Base-by-base conservation (phyloP, 345 rosid genomes). In the Orychophragmus violaceus region DNA sequence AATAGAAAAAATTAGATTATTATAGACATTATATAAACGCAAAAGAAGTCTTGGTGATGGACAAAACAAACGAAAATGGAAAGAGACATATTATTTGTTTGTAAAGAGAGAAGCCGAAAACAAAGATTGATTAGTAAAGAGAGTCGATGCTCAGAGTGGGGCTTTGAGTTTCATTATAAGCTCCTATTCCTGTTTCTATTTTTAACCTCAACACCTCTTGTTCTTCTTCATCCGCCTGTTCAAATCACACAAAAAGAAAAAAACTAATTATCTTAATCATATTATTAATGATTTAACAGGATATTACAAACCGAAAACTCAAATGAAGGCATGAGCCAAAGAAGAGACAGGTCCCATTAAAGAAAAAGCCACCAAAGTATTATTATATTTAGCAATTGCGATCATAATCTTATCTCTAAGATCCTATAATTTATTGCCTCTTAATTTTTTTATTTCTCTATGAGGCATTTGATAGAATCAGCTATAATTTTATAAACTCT, bases 151-250 rank as follows among this genome's bases (percentile, higher is more conserved):
- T 81, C 83, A 80, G 80, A 52, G 72, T 10, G 1, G 88, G 90
- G 62, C 89, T 84, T 24, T 62, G 81, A 6, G 87, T 82, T 74
- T 82, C 88, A 29, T 79, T 78, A 6, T 82, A 76, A 27, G 88
- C 85, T 64, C 88, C 88, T 29, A 87, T 85, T 22, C 86, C 88
- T 37, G 82, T 59, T 59, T 87, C 78, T 35, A 87, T 83, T 75
- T 65, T 77, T 5, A 70, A 61, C 74, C 76, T 73, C 64, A 87
- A 42, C 41, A 67, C 41, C 10, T 87, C 94, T 68, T 74, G 82
- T 71, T 87, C 94, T 27, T 80, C 82, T 74, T 87, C 90, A 13
- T 83, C 85, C 24, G 86, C 94, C 94, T 87, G 85, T 18, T 18
- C 11, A 44, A 17, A 5, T 6, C 5, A 12, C n/a, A n/a, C n/a